Evolutionary conservation across 163 green algal species (phyloP).

Genomic region (Volvox carteri): DNA sequence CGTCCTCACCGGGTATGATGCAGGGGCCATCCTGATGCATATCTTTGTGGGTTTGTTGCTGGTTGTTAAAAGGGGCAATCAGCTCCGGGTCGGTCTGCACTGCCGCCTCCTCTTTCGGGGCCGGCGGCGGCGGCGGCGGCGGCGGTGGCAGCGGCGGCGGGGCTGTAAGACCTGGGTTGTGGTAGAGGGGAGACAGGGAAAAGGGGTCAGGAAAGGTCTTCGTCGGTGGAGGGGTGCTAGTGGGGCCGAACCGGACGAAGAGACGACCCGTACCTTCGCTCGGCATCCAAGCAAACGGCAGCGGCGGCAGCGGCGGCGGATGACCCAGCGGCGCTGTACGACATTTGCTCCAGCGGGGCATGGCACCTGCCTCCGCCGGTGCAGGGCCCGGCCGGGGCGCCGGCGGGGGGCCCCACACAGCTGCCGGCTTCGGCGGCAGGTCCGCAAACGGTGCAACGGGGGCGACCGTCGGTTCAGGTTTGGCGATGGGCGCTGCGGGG

Average conservation of each 20-base stretch:
- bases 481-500: background rate
- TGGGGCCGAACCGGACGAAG: too few relatives aligned
- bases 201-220: too few relatives aligned
- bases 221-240: too few relatives aligned
- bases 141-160: too few relatives aligned
- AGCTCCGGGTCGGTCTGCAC: slow-evolving; percentile 46
- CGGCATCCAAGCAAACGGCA: background rate
- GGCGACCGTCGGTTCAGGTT: background rate
- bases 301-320: background rate
- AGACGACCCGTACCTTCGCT: background rate
- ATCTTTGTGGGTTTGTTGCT: too few relatives aligned
- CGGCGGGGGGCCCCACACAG: background rate
- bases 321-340: slow-evolving; percentile 36
- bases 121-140: background rate
- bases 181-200: too few relatives aligned
- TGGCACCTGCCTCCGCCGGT: background rate
- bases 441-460: background rate
- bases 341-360: slow-evolving; percentile 42
- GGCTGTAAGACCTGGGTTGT: too few relatives aligned
- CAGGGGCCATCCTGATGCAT: too few relatives aligned
- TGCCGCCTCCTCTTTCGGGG: slow-evolving; percentile 17
- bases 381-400: background rate
- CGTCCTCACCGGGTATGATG: too few relatives aligned
- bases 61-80: background rate
- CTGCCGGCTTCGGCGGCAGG: background rate